Base-by-base conservation (phyloP, 176 grass and related monocot genomes). In the Rhipidocladum racemiflorum region DNA sequence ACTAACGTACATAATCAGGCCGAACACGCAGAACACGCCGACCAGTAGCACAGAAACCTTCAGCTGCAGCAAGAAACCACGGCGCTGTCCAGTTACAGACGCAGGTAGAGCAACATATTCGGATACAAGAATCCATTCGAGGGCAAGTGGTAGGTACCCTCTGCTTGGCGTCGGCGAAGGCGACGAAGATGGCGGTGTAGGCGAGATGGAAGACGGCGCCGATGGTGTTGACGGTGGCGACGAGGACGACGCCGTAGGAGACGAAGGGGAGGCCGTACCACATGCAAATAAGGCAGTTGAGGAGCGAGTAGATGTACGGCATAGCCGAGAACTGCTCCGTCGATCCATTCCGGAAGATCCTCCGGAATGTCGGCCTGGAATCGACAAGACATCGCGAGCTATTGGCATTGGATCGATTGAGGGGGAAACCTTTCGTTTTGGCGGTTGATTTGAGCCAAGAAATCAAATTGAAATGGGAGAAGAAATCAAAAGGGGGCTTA, bases 241-340 rank as follows among this genome's bases (percentile, higher is more conserved):
- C 76, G 7, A 99, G 82, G 46, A 93, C 54, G 46, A 99, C 96
- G 15, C 92, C 96, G 60, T 95, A 95, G 64, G 96, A 99, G 28
- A 99, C 87, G 24, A 82, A 66, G 65, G 96, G 96, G 39, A 99
- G 88, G 40, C 91, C 96, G 76, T 99, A 99, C 96, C 92, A 99
- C 85, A 91, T 77, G 75, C 96, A 99, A 77, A 99, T 93, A 29
- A 99, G 88, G 86, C 96, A 99, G 70, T 87, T 99, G 72, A 99
- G 85, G 20, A 99, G 84, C 34, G 96, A 99, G 87, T 99, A 99
- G 18, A 99, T 82, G 86, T 99, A 99, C 1, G 96, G 96, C 85
- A 87, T 86, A 7, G 82, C 90, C 17, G 96, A 99, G 90, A 99
- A 99, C 43, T 95, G 92, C 91, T 99, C 96, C 34, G 96, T 99